Base-by-base conservation (phyloP, 139 green algal genomes). In the Coelastrella sp. region DNA sequence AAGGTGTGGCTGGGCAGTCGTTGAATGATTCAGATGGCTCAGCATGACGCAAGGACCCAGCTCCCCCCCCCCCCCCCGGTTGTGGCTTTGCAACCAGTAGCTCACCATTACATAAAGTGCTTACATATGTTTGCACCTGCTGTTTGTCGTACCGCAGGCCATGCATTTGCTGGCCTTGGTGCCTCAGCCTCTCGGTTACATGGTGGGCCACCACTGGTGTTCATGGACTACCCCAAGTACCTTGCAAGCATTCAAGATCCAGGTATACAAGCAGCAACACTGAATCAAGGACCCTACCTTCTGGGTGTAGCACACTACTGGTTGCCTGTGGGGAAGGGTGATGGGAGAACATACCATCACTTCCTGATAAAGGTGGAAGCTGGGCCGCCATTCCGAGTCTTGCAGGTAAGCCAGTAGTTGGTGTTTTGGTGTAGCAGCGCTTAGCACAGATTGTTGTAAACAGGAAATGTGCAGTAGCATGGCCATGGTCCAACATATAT, bases 231-330 rank as follows among this genome's bases (percentile, higher is more conserved):
- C 71, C 58, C 83, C 47, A 17, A 7, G 6, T 58, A 23, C 22
- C 64, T 20, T 13, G 5, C 32, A 1, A 5, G 5, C 7, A 16
- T 64, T 4, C 64, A 54, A 11, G 19, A 59, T 10, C 6, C 16
- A 68, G 68, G 23, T 17, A 56, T 73, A 19, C 8, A 23, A 68
- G 83, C 81, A 64, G 81, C 81, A 64, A 60, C 81, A 86, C 61
- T 23, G 60, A 11, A n/a, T 17, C 81, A 77, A 17, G 73, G 5
- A 8, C 13, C 6, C 8, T 91, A 91, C 77, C 73, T 73, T 11
- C 77, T 91, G 5, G 87, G 77, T 61, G 78, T 91, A 54, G 76
- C 47, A 7, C 87, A 91, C 87, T 91, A 86, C 76, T 91, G 77
- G 87, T 86, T 68, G 32, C 61, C 77, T 8, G 5, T 58, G 2